These are phyloP conservation scores for Ustilago shanxiensis DNA, from an alignment of 1,284 basidiomycete species.

Conservation along the genomic window DNA sequence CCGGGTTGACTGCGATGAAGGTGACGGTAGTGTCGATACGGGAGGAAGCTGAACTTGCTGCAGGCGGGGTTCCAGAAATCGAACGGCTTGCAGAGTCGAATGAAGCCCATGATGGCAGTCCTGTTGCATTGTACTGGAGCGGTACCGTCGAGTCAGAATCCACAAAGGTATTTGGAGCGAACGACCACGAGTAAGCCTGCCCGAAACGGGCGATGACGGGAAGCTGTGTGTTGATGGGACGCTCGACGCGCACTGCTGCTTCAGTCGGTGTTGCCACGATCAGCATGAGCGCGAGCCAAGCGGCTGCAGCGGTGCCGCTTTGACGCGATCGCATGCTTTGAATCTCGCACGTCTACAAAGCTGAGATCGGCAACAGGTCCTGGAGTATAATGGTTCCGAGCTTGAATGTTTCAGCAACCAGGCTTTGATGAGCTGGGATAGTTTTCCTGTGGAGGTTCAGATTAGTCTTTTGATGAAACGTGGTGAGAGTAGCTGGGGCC, in stretches of 20 bases:
- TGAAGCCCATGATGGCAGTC: conserved; percentile 59
- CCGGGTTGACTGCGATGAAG: conserved; percentile 30
- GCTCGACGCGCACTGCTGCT: conserved; percentile 41
- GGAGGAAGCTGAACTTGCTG: conserved; percentile 3
- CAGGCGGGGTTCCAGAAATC: conserved; percentile 57
- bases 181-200: conserved; percentile 57
- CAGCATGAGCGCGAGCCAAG: conserved; percentile 16
- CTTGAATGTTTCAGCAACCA: background rate
- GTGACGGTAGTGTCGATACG: conserved; percentile 20
- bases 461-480: background rate
- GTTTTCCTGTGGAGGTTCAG: background rate
- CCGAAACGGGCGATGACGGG: conserved; percentile 61
- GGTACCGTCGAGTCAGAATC: conserved; percentile 32
- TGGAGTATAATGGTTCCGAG: no score
- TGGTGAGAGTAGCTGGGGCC: background rate
- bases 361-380: background rate
- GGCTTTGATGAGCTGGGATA: no score
- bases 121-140: conserved; percentile 36
- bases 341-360: background rate
- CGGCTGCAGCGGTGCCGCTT: background rate
- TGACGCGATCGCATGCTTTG: background rate
- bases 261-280: background rate
- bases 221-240: conserved; percentile 52
- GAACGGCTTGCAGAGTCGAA: conserved; percentile 52
- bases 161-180: conserved; percentile 56